These are phyloP conservation scores for Nannizziopsis arthrosporioides DNA, from an alignment of 2,329 filamentous ascomycete genomes.

Conservation along the genomic window DNA sequence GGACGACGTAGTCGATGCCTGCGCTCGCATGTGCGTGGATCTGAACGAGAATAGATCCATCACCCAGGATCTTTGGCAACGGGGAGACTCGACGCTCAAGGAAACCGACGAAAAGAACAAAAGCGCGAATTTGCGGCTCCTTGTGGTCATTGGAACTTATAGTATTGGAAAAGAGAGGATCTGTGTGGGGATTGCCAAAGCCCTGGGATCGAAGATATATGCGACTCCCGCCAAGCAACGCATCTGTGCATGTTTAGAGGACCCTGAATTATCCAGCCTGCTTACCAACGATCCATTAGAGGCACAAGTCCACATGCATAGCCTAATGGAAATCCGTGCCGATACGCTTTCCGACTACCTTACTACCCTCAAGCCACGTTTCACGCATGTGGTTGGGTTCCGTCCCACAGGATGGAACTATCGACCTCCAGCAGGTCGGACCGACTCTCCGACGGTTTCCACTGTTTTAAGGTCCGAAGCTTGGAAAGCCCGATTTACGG, in stretches of 20 bases:
- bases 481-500: slow-evolving; percentile 66
- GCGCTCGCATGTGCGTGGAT: slow-evolving; percentile 74
- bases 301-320: slow-evolving; percentile 96
- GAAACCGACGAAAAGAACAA: not conserved
- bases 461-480: slow-evolving; percentile 54
- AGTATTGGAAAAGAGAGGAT: slow-evolving; percentile 97
- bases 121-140: slow-evolving; percentile 45
- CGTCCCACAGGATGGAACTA: slow-evolving; percentile 93
- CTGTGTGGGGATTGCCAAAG: slow-evolving; percentile 80
- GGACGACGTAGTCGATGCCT: slow-evolving; percentile 73
- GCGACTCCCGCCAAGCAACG: slow-evolving; percentile 71
- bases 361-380: slow-evolving; percentile 64
- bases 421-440: slow-evolving; percentile 54
- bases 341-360: slow-evolving; percentile 87
- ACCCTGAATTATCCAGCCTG: slow-evolving; percentile 63
- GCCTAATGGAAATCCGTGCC: slow-evolving; percentile 81
- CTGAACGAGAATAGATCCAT: slow-evolving; percentile 56
- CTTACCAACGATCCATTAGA: slow-evolving; percentile 70
- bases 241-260: slow-evolving; percentile 74
- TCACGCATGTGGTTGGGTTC: slow-evolving; percentile 79
- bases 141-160: slow-evolving; percentile 93
- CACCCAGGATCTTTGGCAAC: slow-evolving; percentile 35
- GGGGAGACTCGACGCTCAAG: slow-evolving; percentile 36
- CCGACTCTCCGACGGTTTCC: slow-evolving; percentile 51
- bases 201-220: slow-evolving; percentile 78